Evolutionary conservation across 1,284 basidiomycete genomes (phyloP).

Genomic region (Exobasidium rhododendri): DNA sequence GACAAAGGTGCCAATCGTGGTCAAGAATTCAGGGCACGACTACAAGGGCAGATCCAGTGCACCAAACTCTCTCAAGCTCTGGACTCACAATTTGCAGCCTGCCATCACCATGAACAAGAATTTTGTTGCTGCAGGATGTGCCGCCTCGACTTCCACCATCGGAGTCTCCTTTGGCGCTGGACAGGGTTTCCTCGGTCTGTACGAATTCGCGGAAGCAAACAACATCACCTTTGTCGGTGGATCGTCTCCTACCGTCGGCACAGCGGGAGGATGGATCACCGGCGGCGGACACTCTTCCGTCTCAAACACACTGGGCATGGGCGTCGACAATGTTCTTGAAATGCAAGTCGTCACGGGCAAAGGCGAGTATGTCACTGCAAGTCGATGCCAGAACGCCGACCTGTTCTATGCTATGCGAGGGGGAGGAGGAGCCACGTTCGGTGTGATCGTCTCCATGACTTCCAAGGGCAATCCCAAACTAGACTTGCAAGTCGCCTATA

Average conservation of each 20-base stretch:
- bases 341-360: slow-evolving; percentile 40
- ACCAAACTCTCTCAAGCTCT: slow-evolving; percentile 20
- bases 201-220: slow-evolving; percentile 55
- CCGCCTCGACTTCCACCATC: slow-evolving; percentile 19
- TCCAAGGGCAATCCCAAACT: no score
- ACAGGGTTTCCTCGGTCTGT: slow-evolving; percentile 59
- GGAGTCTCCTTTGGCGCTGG: slow-evolving; percentile 61
- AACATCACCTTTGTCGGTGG: slow-evolving; percentile 60
- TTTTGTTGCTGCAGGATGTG: slow-evolving; percentile 18
- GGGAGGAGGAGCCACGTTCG: slow-evolving; percentile 16
- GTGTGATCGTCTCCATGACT: slow-evolving; percentile 12
- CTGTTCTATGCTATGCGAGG: slow-evolving; percentile 48
- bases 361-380: slow-evolving; percentile 30
- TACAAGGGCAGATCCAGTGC: slow-evolving; percentile 51
- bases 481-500: background rate
- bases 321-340: slow-evolving; percentile 34
- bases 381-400: slow-evolving; percentile 13
- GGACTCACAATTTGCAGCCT: slow-evolving; percentile 23
- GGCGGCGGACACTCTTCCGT: slow-evolving; percentile 23
- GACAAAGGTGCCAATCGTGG: slow-evolving; percentile 10
- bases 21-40: slow-evolving; percentile 26
- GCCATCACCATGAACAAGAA: slow-evolving; percentile 43
- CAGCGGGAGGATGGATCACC: slow-evolving; percentile 22
- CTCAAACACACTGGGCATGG: slow-evolving; percentile 18
- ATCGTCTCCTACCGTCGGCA: slow-evolving; percentile 55